Percentiles rank a stretch among this genome's conserved stretches.
These are phyloP conservation scores for Astrocystis sublimbata DNA, from an alignment of 495 filamentous ascomycete species.

Conservation along the genomic window DNA sequence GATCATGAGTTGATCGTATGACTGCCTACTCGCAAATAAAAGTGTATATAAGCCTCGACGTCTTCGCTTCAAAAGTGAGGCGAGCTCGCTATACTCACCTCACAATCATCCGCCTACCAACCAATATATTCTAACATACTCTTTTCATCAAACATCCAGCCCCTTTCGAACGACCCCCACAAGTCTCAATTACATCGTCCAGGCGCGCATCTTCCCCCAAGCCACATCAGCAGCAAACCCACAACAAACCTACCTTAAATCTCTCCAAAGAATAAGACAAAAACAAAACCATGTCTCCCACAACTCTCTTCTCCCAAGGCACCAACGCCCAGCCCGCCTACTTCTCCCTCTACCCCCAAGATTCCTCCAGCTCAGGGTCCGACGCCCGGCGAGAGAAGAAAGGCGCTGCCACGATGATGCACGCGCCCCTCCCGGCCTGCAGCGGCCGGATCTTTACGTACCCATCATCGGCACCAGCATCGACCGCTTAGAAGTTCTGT, in stretches of 20 bases:
- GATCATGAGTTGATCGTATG: not conserved
- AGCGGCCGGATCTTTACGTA: slow-evolving; percentile 10
- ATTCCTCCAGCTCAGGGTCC: not conserved
- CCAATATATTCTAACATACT: too few species aligned
- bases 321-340: not conserved
- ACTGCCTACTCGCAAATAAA: not conserved
- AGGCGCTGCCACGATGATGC: not conserved
- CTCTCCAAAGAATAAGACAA: not conserved
- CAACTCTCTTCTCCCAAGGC: not conserved
- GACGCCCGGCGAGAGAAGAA: not conserved
- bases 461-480: not conserved
- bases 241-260: not conserved
- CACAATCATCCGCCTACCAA: not conserved
- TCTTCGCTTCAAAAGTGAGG: slow-evolving; percentile 1
- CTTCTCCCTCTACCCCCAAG: not conserved
- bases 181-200: not conserved
- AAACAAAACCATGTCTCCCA: slow-evolving; percentile 10
- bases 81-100: not conserved
- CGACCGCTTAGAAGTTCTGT: not conserved
- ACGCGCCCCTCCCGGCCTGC: slow-evolving; percentile 16
- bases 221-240: not conserved
- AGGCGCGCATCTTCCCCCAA: too few species aligned
- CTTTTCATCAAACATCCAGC: too few species aligned
- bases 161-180: not conserved
- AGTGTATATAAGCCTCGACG: not conserved